Evolutionary conservation across 371 early-diverging fungal genomes (phyloP).

Genomic region (Dipsacomyces acuminosporus): DNA sequence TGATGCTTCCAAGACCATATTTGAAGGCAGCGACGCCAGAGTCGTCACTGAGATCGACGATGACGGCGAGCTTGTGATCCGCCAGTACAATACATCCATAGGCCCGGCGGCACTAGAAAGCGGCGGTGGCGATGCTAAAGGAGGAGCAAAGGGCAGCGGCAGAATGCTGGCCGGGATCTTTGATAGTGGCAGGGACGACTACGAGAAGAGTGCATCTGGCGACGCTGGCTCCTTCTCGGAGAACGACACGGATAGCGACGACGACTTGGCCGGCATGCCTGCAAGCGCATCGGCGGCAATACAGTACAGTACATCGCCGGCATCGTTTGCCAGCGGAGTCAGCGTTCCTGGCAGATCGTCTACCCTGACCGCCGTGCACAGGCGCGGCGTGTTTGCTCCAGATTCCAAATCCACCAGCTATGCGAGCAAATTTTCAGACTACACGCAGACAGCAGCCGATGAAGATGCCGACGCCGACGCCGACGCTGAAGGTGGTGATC

Average conservation of each 20-base stretch:
- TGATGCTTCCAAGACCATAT: conserved; percentile 16
- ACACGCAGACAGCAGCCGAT: conserved; percentile 9
- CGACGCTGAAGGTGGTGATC: conserved; percentile 7
- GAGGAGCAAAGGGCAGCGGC: not conserved
- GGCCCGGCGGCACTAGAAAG: conserved; percentile 38
- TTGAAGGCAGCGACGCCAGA: conserved; percentile 4
- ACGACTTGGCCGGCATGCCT: conserved; percentile 2
- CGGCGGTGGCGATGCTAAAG: conserved; percentile 17
- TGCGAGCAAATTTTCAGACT: conserved; percentile 21
- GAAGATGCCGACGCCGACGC: conserved; percentile 1
- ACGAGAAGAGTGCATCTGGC: conserved; percentile 39
- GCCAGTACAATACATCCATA: conserved; percentile 30
- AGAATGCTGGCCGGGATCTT: conserved; percentile 11
- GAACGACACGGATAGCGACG: conserved; percentile 22
- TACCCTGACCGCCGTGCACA: conserved; percentile 12
- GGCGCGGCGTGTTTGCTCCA: conserved; percentile 31
- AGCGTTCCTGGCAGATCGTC: conserved; percentile 7
- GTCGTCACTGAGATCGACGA: conserved; percentile 46
- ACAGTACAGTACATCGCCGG: not conserved
- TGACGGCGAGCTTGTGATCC: conserved; percentile 45
- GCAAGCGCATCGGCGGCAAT: no score
- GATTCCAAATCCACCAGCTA: conserved; percentile 11
- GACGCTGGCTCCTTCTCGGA: conserved; percentile 2
- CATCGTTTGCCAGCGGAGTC: conserved; percentile 21
- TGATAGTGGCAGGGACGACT: conserved; percentile 31